Conservation (phyloP, 169 alveolate genomes). For the Cryptosporidium ubiquitum region DNA sequence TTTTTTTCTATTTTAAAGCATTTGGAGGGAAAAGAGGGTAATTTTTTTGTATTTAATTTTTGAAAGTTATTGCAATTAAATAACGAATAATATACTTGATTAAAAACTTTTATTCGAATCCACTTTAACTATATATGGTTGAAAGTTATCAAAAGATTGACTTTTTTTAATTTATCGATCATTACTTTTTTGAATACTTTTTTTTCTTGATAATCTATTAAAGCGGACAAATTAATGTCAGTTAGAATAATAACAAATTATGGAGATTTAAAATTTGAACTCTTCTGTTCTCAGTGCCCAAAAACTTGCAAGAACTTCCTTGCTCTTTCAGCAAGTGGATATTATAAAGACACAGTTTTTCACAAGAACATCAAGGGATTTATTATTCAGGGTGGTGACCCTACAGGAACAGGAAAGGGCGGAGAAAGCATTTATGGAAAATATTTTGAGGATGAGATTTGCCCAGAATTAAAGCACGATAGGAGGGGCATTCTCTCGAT, state of each 20-base stretch:
- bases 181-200: background rate
- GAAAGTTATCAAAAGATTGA: background rate
- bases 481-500: conserved; percentile 89
- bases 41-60: background rate
- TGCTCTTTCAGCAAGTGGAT: conserved; percentile 86
- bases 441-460: conserved; percentile 96
- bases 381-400: conserved; percentile 98
- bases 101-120: background rate
- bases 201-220: background rate
- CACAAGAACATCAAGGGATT: conserved; percentile 94
- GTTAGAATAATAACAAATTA: conserved; percentile 56
- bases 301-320: conserved; percentile 89
- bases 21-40: conserved; percentile 64
- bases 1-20: background rate
- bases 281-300: conserved; percentile 84
- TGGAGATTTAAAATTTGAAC: conserved; percentile 73
- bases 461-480: conserved; percentile 92
- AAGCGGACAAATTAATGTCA: conserved; percentile 49
- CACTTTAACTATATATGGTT: background rate
- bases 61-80: background rate
- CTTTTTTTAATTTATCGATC: background rate
- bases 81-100: background rate
- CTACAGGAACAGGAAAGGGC: conserved; percentile 97
- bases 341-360: conserved; percentile 87
- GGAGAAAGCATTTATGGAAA: conserved; percentile 96